Conservation (phyloP, 768 basidiomycete species). For the Termitomyces sp. region DNA sequence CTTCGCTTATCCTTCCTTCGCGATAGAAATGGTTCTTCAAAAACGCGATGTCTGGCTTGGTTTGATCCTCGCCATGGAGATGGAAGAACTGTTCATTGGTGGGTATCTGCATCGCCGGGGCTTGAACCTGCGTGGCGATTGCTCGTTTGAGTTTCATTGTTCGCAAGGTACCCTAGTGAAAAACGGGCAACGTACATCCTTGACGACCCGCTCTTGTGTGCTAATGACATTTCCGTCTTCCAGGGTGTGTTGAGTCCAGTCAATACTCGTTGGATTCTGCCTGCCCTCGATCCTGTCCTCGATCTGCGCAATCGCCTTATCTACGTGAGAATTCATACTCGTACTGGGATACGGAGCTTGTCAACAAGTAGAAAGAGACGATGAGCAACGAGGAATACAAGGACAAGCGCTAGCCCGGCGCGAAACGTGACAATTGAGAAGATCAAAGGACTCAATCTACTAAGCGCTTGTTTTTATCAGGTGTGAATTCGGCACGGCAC, state of each 20-base stretch:
- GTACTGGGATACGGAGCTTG: constrained; percentile 5
- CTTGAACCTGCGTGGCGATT: constrained; percentile 71
- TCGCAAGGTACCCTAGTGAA: not conserved
- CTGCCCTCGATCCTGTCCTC: constrained; percentile 50
- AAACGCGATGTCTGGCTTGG: constrained; percentile 93
- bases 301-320: constrained; percentile 65
- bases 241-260: constrained; percentile 88
- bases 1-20: constrained; percentile 89
- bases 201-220: constrained; percentile 93
- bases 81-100: constrained; percentile 94
- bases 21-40: constrained; percentile 99
- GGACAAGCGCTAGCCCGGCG: constrained; percentile 7
- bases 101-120: constrained; percentile 89
- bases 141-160: not conserved
- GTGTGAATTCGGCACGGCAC: not conserved
- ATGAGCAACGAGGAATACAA: constrained; percentile 9
- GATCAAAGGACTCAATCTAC: constrained; percentile 2
- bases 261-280: constrained; percentile 55
- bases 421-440: constrained; percentile 19
- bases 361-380: constrained; percentile 7
- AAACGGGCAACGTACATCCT: constrained; percentile 62
- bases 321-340: constrained; percentile 48
- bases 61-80: constrained; percentile 58
- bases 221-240: constrained; percentile 90
- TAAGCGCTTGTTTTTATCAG: not conserved